phyloP scores from a whole-genome alignment of 306 rosid genomes.

The Vigna nakashimae region DNA sequence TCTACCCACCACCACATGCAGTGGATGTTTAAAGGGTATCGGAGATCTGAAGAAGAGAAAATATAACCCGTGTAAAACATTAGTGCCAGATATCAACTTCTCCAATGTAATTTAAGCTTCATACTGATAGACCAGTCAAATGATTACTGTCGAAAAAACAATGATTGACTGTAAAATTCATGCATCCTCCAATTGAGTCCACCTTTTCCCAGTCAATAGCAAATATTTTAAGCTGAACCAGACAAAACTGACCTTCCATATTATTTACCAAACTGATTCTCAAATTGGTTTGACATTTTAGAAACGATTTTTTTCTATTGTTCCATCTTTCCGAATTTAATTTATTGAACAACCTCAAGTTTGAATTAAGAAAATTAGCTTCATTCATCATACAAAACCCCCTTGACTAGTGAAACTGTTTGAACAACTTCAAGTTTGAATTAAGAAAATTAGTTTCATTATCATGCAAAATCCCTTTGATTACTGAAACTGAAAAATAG shows the following conservation, averaged over 20 bases:
- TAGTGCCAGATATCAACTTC: neutral
- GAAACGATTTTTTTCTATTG: slow-evolving; percentile 17
- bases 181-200: slow-evolving; percentile 1
- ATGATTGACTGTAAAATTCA: neutral
- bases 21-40: slow-evolving; percentile 73
- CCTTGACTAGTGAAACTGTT: slow-evolving; percentile 2
- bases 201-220: slow-evolving; percentile 2
- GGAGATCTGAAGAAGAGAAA: slow-evolving; percentile 68
- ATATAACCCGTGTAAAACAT: slow-evolving; percentile 9
- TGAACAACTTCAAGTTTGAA: slow-evolving; percentile 12
- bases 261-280: slow-evolving; percentile 13
- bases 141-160: slow-evolving; percentile 2
- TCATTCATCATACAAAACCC: neutral
- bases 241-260: slow-evolving; percentile 1
- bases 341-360: slow-evolving; percentile 17
- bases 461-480: neutral
- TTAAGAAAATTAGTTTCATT: neutral
- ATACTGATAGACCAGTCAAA: neutral
- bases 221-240: slow-evolving; percentile 28
- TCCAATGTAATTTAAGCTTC: no score
- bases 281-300: slow-evolving; percentile 15
- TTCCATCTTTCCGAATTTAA: slow-evolving; percentile 25
- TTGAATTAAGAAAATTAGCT: neutral
- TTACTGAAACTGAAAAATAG: neutral
- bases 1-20: slow-evolving; percentile 92